Evolutionary conservation across 257 asterid genomes (phyloP).

Genomic region (Echites panduratus): DNA sequence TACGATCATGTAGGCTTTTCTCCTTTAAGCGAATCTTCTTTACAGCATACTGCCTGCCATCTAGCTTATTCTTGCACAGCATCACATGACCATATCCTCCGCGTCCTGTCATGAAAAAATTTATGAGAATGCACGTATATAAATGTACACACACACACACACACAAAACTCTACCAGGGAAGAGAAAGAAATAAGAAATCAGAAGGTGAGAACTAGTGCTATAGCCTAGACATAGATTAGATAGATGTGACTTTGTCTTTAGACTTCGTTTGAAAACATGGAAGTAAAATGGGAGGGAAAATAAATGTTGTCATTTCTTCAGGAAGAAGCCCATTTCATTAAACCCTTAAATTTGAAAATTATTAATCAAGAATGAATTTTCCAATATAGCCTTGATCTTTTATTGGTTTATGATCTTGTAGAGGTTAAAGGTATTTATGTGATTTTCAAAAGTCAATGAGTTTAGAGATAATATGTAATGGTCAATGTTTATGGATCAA

Average conservation of each 20-base stretch:
- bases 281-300: neutral
- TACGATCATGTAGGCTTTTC: slow-evolving; percentile 79
- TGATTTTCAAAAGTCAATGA: too few relatives aligned
- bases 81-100: slow-evolving; percentile 99
- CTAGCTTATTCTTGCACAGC: slow-evolving; percentile 92
- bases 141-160: neutral
- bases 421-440: too few relatives aligned
- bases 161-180: neutral
- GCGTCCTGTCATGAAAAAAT: slow-evolving; percentile 51
- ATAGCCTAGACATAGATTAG: neutral
- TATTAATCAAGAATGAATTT: too few relatives aligned
- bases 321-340: too few relatives aligned
- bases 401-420: too few relatives aligned
- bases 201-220: neutral
- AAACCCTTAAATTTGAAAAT: too few relatives aligned
- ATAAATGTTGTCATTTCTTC: too few relatives aligned
- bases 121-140: slow-evolving; percentile 7
- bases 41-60: slow-evolving; percentile 95
- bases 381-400: too few relatives aligned
- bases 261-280: too few relatives aligned
- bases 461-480: too few relatives aligned
- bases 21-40: slow-evolving; percentile 92
- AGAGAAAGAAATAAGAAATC: neutral
- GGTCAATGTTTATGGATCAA: too few relatives aligned
- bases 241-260: neutral